Conservation (phyloP, 345 rosid genomes). For the Euphorbia tirucalli region DNA sequence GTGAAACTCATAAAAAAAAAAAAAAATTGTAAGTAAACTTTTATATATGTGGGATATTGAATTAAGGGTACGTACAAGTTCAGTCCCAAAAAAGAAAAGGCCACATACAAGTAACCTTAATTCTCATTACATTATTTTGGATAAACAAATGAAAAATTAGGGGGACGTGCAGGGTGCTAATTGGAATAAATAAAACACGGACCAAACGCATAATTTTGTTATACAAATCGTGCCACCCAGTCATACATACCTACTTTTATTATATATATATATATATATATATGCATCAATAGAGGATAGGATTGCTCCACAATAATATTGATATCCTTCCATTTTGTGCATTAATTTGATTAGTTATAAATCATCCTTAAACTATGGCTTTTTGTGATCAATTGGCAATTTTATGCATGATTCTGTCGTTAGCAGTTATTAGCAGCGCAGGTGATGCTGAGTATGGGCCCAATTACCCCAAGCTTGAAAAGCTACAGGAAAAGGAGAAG, state of each 20-base stretch:
- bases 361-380: background rate
- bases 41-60: no score
- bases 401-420: background rate
- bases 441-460: background rate
- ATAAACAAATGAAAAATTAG: background rate
- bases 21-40: no score
- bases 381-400: background rate
- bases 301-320: background rate
- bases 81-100: no score
- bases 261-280: background rate
- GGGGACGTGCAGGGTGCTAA: background rate
- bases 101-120: no score
- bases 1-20: no score
- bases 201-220: background rate
- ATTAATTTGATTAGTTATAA: background rate
- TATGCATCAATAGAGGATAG: background rate
- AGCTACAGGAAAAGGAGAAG: conserved; percentile 26
- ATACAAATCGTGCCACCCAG: background rate
- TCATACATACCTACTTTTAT: background rate
- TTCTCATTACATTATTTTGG: no score
- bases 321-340: background rate
- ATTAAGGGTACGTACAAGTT: no score
- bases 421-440: conserved; percentile 7
- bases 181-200: background rate
- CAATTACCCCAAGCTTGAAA: conserved; percentile 5